These are phyloP conservation scores for Wallacemonas rigidus DNA, from an alignment of 208 protist species.

Conservation along the genomic window DNA sequence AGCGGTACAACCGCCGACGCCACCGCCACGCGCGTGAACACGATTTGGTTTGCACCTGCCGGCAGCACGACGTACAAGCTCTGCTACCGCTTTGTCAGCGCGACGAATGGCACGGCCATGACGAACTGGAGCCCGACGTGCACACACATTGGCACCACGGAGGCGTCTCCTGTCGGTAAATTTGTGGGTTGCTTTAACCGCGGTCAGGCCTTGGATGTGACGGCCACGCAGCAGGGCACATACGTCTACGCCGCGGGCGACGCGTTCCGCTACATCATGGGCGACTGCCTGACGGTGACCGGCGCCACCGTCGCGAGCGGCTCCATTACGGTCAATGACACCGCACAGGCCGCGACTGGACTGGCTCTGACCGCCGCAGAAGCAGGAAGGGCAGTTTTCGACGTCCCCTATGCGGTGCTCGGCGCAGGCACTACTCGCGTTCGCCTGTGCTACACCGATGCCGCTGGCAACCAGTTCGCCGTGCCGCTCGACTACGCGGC, in stretches of 20 bases:
- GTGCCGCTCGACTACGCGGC: constrained; percentile 54
- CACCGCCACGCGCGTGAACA: constrained; percentile 17
- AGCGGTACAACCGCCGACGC: constrained; percentile 20
- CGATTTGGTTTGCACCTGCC: constrained; percentile 60
- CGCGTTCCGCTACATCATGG: constrained; percentile 29
- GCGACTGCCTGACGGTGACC: constrained; percentile 54
- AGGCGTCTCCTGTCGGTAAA: constrained; percentile 46
- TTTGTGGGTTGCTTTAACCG: constrained; percentile 61
- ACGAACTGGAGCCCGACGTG: constrained; percentile 89
- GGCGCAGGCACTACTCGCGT: constrained; percentile 51
- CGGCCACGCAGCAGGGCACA: constrained; percentile 24
- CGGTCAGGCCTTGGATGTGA: constrained; percentile 60
- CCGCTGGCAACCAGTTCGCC: constrained; percentile 75
- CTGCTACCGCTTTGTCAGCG: constrained; percentile 81
- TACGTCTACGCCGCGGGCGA: constrained; percentile 33
- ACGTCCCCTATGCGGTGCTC: constrained; percentile 58
- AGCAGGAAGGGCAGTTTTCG: constrained; percentile 25
- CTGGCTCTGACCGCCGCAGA: constrained; percentile 24
- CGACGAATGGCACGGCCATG: constrained; percentile 21
- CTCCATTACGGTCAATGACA: constrained; percentile 61
- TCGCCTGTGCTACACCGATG: constrained; percentile 83
- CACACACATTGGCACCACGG: constrained; percentile 33
- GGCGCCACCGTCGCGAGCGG: constrained; percentile 24
- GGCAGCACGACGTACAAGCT: constrained; percentile 64
- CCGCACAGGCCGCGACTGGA: constrained; percentile 39